phyloP scores from a whole-genome alignment of 2,329 filamentous ascomycete species.

The Paecilomyces sp. region DNA sequence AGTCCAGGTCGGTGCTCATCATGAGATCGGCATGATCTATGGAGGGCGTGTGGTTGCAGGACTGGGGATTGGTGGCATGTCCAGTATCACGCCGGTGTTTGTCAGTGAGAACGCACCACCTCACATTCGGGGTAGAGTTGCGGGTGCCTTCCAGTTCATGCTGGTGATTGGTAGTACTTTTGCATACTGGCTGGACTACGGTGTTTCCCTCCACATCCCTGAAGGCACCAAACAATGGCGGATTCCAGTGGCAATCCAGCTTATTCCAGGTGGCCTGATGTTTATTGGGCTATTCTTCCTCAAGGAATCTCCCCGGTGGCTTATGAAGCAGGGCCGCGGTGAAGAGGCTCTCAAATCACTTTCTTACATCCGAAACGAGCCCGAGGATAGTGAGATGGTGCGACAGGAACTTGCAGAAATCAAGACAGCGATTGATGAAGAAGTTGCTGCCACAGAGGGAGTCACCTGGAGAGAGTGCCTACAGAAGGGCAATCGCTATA shows the following conservation, averaged over 20 bases:
- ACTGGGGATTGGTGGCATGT: slow-evolving; percentile 32
- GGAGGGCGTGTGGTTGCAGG: slow-evolving; percentile 31
- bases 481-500: slow-evolving; percentile 29
- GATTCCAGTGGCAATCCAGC: slow-evolving; percentile 46
- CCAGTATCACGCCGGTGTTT: slow-evolving; percentile 30
- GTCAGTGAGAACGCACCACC: slow-evolving; percentile 29
- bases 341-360: slow-evolving; percentile 35
- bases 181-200: slow-evolving; percentile 49
- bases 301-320: slow-evolving; percentile 47
- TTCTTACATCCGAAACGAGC: slow-evolving; percentile 29
- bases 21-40: slow-evolving; percentile 26
- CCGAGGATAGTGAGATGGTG: slow-evolving; percentile 16
- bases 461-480: slow-evolving; percentile 36
- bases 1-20: slow-evolving; percentile 23
- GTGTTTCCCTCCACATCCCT: slow-evolving; percentile 39
- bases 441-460: slow-evolving; percentile 31
- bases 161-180: slow-evolving; percentile 39
- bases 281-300: slow-evolving; percentile 44
- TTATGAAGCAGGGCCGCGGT: slow-evolving; percentile 45
- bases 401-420: slow-evolving; percentile 32
- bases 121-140: slow-evolving; percentile 24
- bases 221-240: slow-evolving; percentile 46
- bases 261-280: slow-evolving; percentile 46
- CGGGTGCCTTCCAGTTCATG: slow-evolving; percentile 31
- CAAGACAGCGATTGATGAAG: slow-evolving; percentile 34